Conservation (phyloP, 495 filamentous ascomycete genomes). For the Tuber umbilicatum region DNA sequence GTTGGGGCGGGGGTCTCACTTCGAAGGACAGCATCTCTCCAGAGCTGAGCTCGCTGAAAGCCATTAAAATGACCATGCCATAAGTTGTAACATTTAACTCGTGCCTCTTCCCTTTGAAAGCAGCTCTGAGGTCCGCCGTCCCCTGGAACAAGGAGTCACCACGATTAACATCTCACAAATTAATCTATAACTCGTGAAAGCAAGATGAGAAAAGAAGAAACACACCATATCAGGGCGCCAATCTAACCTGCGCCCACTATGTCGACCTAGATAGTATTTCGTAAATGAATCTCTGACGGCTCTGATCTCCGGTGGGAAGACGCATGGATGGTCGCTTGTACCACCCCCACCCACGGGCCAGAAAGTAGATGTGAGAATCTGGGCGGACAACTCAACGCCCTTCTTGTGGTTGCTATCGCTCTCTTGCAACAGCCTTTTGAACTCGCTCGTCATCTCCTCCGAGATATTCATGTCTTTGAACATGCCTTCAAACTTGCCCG, state of each 20-base stretch:
- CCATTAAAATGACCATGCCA: conserved; percentile 77
- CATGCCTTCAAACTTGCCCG: conserved; percentile 88
- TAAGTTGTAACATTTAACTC: conserved; percentile 91
- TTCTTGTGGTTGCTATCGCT: conserved; percentile 47
- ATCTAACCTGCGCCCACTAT: conserved; percentile 77
- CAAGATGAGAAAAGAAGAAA: neutral
- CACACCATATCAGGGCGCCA: conserved; percentile 65
- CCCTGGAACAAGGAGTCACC: conserved; percentile 50
- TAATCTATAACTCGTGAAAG: neutral
- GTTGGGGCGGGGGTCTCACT: conserved; percentile 6
- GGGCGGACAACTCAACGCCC: conserved; percentile 70
- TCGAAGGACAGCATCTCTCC: conserved; percentile 62
- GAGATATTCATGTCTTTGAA: conserved; percentile 95
- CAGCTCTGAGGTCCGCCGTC: conserved; percentile 67
- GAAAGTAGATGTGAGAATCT: conserved; percentile 82
- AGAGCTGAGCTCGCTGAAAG: conserved; percentile 74
- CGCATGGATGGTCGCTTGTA: conserved; percentile 50
- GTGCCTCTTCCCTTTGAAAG: conserved; percentile 62
- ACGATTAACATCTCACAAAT: neutral
- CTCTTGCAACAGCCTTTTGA: conserved; percentile 24
- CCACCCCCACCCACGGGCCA: conserved; percentile 80
- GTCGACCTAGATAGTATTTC: conserved; percentile 79
- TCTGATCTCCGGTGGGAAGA: conserved; percentile 70
- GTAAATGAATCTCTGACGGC: conserved; percentile 77
- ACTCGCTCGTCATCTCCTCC: conserved; percentile 66